phyloP scores from a whole-genome alignment of 768 basidiomycete genomes.

The Russula vinacea region DNA sequence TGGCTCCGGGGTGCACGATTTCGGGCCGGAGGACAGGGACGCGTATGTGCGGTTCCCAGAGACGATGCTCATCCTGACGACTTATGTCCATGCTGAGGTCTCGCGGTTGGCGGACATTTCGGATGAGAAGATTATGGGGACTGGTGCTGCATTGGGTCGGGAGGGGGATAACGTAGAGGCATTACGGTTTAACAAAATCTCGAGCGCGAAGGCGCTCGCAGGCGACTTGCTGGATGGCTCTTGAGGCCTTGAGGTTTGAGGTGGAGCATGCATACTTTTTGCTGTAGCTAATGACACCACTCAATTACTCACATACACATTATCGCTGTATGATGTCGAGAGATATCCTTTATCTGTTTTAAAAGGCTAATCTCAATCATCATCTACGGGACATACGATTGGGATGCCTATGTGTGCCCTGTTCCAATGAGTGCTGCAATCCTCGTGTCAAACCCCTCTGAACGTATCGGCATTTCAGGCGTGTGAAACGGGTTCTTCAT shows the following conservation, averaged over 20 bases:
- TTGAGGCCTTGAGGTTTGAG: not conserved
- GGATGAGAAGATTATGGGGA: slow-evolving; percentile 23
- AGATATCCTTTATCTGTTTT: not conserved
- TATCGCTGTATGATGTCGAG: not conserved
- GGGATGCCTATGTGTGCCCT: slow-evolving; percentile 1
- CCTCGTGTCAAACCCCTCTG: slow-evolving; percentile 78
- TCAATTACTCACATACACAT: slow-evolving; percentile 9
- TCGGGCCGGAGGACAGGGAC: slow-evolving; percentile 53
- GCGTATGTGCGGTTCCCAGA: slow-evolving; percentile 73
- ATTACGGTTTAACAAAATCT: slow-evolving; percentile 22
- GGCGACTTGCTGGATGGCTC: slow-evolving; percentile 8
- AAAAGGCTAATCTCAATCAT: not conserved
- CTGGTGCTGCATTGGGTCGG: slow-evolving; percentile 14
- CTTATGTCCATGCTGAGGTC: slow-evolving; percentile 27
- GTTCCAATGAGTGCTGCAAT: slow-evolving; percentile 52
- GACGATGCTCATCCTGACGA: slow-evolving; percentile 66
- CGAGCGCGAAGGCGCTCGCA: slow-evolving; percentile 9
- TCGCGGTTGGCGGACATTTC: slow-evolving; percentile 21
- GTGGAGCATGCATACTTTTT: slow-evolving; percentile 5
- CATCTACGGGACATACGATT: not conserved
- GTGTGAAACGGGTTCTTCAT: slow-evolving; percentile 99
- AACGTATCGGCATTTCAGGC: slow-evolving; percentile 98
- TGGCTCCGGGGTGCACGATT: slow-evolving; percentile 70
- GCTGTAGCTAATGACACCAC: slow-evolving; percentile 16
- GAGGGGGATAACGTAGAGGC: slow-evolving; percentile 23